Conservation (phyloP, 371 early-diverging fungal species). For the Haplosporangium sp. region DNA sequence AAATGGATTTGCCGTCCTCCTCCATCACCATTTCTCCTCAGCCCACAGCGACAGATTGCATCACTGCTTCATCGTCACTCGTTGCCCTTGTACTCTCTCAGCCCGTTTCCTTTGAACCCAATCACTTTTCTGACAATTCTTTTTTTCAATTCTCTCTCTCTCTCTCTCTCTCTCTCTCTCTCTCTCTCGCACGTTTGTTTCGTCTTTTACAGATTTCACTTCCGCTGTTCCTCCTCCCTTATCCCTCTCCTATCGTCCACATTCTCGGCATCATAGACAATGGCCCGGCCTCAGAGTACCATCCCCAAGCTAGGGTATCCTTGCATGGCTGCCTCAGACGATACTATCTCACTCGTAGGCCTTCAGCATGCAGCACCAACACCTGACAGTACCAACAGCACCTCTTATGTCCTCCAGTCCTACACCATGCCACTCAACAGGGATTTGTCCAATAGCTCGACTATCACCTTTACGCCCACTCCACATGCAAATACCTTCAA, state of each 20-base stretch:
- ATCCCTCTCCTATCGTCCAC: not conserved
- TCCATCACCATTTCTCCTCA: too few relatives aligned
- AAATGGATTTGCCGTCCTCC: too few relatives aligned
- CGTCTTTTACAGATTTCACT: not conserved
- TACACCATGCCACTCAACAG: conserved; percentile 19
- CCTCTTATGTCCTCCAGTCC: conserved; percentile 38
- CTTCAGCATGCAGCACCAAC: conserved; percentile 13
- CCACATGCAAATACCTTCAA: not conserved
- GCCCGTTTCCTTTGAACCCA: not conserved
- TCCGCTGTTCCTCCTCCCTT: not conserved
- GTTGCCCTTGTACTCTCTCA: not conserved
- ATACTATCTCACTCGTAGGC: conserved; percentile 28
- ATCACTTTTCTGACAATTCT: not conserved
- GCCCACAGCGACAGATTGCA: too few relatives aligned
- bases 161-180: not conserved
- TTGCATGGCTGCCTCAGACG: conserved; percentile 24
- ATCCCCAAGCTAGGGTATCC: conserved; percentile 49
- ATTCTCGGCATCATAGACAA: not conserved
- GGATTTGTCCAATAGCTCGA: conserved; percentile 1
- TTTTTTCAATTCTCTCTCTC: not conserved
- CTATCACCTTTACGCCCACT: conserved; percentile 9
- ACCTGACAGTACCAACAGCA: not conserved
- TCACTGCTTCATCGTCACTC: too few relatives aligned
- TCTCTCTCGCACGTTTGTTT: not conserved
- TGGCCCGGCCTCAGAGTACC: conserved; percentile 17